Evolutionary conservation across 805 yeast species (phyloP).

Genomic region (Lipomyces lipofer): DNA sequence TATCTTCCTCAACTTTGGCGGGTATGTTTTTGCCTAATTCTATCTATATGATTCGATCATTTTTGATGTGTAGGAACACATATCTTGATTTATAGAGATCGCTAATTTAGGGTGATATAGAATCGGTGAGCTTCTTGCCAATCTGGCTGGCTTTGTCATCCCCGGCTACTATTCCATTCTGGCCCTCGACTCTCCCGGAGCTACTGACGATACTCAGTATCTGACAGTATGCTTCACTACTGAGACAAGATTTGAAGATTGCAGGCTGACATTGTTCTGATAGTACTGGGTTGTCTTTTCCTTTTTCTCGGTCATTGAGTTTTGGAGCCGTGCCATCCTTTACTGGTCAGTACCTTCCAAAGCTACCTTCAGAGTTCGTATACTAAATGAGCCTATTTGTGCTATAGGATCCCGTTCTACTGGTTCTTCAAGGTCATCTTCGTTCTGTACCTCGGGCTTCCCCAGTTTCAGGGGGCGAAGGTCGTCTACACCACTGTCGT

Average conservation of each 20-base stretch:
- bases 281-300: conserved; percentile 97
- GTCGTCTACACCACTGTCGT: conserved; percentile 64
- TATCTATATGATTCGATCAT: no score
- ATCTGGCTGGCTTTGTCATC: conserved; percentile 83
- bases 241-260: no score
- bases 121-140: conserved; percentile 88
- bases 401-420: conserved; percentile 74
- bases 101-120: no score
- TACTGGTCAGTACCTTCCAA: conserved; percentile 56
- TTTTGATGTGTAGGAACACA: not conserved
- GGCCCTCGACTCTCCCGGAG: conserved; percentile 72
- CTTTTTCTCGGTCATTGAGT: conserved; percentile 84
- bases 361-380: not conserved
- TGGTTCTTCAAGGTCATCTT: conserved; percentile 88
- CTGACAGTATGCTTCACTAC: conserved; percentile 40
- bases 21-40: conserved; percentile 42
- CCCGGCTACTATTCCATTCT: conserved; percentile 87
- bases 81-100: not conserved
- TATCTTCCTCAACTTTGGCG: conserved; percentile 88
- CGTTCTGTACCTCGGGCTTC: conserved; percentile 84
- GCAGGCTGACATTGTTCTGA: not conserved
- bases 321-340: conserved; percentile 90
- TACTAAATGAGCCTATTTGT: not conserved
- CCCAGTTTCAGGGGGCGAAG: conserved; percentile 83
- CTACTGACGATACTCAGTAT: conserved; percentile 80